Base-by-base conservation (phyloP, 179 eudicot genomes). In the Silene vulgaris region DNA sequence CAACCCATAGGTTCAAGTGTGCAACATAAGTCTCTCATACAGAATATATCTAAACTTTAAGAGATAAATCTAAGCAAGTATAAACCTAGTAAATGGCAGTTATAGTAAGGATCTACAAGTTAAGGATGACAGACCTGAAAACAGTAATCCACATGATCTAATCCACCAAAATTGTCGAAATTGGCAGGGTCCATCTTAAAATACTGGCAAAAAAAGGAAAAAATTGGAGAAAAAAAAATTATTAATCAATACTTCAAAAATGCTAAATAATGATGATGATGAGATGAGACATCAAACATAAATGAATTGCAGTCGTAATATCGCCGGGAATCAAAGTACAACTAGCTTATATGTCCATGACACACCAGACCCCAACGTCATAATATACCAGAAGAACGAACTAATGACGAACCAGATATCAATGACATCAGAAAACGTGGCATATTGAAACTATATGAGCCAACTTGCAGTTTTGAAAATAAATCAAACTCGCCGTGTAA, bases 111-210 rank as follows among this genome's bases (percentile, higher is more conserved):
- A 69, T 69, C n/a, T 69, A 45, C 73, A 43, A 45, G 73, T 56
- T 23, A 52, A 48, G 64, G 43, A 52, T 60, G 73, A 77, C 74
- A 59, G 75, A 96, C 99, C 98, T 93, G 90, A 85, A 89, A 93
- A 80, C 99, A 96, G 80, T 93, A 96, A 16, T 84, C 85, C 75
- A 90, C 89, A 79, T 96, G 99, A 65, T 89, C 96, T 48, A 93
- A 81, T 21, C 93, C 97, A 65, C 93, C 91, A 78, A 83, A 85
- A 83, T 69, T 62, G 66, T 89, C 92, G 74, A 84, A 96, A 63
- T 88, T 93, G 72, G 72, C 87, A 32, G 87, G 86, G 80, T 91
- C 85, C 99, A 96, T 96, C 83, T 93, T 87, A 89, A 88, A 96
- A 81, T 96, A 96, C 99, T 96, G 75, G 76, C 72, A 76, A 59